Percentiles rank a stretch among this genome's conserved stretches.
These are phyloP conservation scores for Plasmodium reichenowi DNA, from an alignment of 169 alveolate species.

Conservation along the genomic window DNA sequence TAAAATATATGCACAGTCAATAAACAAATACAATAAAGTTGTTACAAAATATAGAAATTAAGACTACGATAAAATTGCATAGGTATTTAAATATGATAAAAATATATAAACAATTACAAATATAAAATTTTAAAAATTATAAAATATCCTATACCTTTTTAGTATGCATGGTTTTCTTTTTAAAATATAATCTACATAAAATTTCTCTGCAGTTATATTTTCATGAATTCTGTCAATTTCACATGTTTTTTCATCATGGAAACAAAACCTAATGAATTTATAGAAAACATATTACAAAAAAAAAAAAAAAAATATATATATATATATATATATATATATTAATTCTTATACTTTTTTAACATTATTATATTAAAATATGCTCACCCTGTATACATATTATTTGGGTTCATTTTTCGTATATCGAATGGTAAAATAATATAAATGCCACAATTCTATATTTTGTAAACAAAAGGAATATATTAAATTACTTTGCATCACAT, in stretches of 20 bases:
- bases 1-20: not conserved
- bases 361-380: too few species aligned
- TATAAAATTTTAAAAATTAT: not conserved
- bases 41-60: not conserved
- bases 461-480: too few species aligned
- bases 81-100: too few species aligned
- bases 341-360: too few species aligned
- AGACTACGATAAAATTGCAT: not conserved
- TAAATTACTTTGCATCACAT: too few species aligned
- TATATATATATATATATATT: too few species aligned
- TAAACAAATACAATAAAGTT: too few species aligned
- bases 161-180: conserved; percentile 72
- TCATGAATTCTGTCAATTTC: conserved; percentile 60
- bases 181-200: conserved; percentile 58
- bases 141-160: conserved; percentile 28
- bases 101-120: too few species aligned
- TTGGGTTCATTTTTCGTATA: conserved; percentile 35
- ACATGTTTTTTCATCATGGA: conserved; percentile 47
- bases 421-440: not conserved
- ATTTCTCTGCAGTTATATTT: conserved; percentile 59
- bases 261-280: conserved; percentile 55
- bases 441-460: too few species aligned
- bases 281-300: not conserved
- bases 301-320: too few species aligned
- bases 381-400: conserved; percentile 61